Base-by-base conservation (phyloP, 345 rosid species). In the Populus davidiana region DNA sequence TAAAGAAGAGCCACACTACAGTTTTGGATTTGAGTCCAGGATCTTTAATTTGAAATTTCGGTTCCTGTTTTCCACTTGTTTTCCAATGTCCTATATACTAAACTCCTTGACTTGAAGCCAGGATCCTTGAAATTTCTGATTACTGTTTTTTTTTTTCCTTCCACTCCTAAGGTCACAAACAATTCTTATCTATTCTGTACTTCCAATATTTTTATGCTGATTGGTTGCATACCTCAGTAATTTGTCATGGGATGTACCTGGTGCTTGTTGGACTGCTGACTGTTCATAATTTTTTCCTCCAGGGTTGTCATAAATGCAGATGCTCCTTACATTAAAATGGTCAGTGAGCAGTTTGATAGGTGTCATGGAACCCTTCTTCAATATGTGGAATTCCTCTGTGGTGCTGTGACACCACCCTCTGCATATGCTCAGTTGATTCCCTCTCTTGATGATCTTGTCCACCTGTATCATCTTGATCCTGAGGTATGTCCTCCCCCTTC, bases 321-420 rank as follows among this genome's bases (percentile, higher is more conserved):
- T 81, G 98, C 97, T 49, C 98, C 98, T 31, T 94, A 96, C 78
- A 93, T 94, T 80, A 96, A 96, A 89, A 96, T 96, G 99, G 99
- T 96, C 72, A 89, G 98, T 70, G 98, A 96, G 82, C 96, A 96
- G 82, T 96, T 96, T 81, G 99, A 96, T 82, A 89, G 99, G 83
- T 91, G 97, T 80, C 99, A 96, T 86, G 98, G 98, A 69, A 90
- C 98, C 83, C 99, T 96, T 81, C 99, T 96, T 80, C 99, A 96
- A 76, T 96, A 89, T 78, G 98, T 94, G 72, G 99, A 96, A 79
- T 96, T 94, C 78, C 98, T 96, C 70, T 88, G 90, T 66, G 86
- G 93, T 81, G 97, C 97, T 41, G 82, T 96, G 74, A 86, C 89
- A 25, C 98, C 98, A 52, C 84, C 92, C 69, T 70, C 86, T 84